phyloP scores from a whole-genome alignment of 352 stramenopile species.

The Phytophthora sansomeana region DNA sequence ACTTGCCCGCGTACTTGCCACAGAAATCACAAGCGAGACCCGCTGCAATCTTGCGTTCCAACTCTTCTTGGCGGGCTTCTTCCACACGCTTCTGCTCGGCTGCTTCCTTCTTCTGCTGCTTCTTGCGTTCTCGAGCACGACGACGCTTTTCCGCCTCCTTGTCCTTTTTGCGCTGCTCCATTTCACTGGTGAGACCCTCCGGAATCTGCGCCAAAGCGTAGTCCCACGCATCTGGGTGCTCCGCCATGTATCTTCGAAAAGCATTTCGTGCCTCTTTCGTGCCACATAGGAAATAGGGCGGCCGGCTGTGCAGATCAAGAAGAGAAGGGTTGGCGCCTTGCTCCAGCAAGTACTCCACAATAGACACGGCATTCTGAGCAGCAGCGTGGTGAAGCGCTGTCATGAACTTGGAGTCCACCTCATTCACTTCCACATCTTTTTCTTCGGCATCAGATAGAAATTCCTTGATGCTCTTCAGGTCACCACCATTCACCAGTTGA shows the following conservation, averaged over 20 bases:
- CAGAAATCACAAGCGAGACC: constrained; percentile 82
- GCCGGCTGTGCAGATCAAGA: constrained; percentile 81
- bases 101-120: constrained; percentile 87
- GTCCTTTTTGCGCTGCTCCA: constrained; percentile 88
- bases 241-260: constrained; percentile 90
- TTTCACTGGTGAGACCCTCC: constrained; percentile 74
- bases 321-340: constrained; percentile 86
- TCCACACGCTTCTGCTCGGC: constrained; percentile 78
- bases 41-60: constrained; percentile 76
- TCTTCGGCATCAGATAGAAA: constrained; percentile 40
- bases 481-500: constrained; percentile 45
- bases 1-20: constrained; percentile 83
- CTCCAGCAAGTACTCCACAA: constrained; percentile 82
- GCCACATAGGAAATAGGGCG: constrained; percentile 91
- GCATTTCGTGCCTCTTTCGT: constrained; percentile 92
- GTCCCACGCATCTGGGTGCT: constrained; percentile 85
- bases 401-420: constrained; percentile 70
- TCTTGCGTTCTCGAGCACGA: constrained; percentile 91
- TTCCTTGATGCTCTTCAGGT: constrained; percentile 47
- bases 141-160: constrained; percentile 90
- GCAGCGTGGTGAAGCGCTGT: constrained; percentile 81
- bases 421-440: constrained; percentile 54
- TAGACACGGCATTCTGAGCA: constrained; percentile 49
- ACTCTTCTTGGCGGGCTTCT: constrained; percentile 59
- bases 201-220: constrained; percentile 80